These are phyloP conservation scores for Datura wrightii DNA, from an alignment of 257 asterid genomes.

Conservation along the genomic window DNA sequence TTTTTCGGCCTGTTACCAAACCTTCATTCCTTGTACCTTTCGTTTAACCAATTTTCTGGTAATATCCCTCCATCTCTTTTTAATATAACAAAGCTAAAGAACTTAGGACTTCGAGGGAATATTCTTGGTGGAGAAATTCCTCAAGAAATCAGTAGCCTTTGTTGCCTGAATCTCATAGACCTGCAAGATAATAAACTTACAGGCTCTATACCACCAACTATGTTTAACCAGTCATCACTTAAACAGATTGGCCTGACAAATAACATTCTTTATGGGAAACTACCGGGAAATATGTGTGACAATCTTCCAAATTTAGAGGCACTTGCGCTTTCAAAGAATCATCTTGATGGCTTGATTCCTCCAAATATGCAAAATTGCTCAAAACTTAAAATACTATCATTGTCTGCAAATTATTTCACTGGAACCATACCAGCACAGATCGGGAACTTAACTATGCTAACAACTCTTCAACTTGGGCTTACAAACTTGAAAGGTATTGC, in stretches of 20 bases:
- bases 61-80: not conserved
- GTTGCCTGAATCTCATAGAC: not conserved
- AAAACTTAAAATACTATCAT: not conserved
- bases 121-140: slow-evolving; percentile 27
- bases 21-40: not conserved
- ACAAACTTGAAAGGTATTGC: slow-evolving; percentile 6
- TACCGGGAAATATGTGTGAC: slow-evolving; percentile 36
- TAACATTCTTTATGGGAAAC: slow-evolving; percentile 33
- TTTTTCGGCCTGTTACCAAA: not conserved
- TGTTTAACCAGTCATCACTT: slow-evolving; percentile 36
- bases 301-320: slow-evolving; percentile 30
- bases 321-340: not conserved
- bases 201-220: slow-evolving; percentile 33
- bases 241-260: not conserved
- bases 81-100: not conserved
- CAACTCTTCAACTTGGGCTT: not conserved
- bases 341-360: slow-evolving; percentile 40
- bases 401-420: not conserved
- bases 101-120: not conserved
- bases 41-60: slow-evolving; percentile 16
- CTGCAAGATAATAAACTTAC: slow-evolving; percentile 31
- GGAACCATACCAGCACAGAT: slow-evolving; percentile 26
- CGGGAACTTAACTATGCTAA: slow-evolving; percentile 18
- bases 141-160: slow-evolving; percentile 35
- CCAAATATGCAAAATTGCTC: slow-evolving; percentile 34